Base-by-base conservation (phyloP, 371 early-diverging fungal genomes). In the Dinochytrium kinnereticum region DNA sequence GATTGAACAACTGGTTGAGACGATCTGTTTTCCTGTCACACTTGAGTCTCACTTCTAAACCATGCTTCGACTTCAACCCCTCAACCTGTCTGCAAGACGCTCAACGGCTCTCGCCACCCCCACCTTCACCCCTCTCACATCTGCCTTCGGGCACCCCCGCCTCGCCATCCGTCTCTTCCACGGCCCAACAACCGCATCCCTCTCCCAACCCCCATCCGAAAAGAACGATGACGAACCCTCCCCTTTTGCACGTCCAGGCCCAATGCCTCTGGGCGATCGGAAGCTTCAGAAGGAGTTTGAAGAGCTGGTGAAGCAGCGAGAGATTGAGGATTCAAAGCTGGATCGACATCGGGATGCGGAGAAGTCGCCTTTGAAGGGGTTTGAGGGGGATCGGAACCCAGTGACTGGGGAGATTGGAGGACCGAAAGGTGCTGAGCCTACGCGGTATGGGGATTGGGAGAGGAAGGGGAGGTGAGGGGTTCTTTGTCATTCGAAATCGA, bases 381-480 rank as follows among this genome's bases (percentile, higher is more conserved):
- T 91, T 76, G 87, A 89, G 71, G 92, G 92, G 55, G 88, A 92
- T 69, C 87, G 88, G 44, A 95, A 95, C 74, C 94, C 93, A 1
- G 74, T 78, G 15, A 95, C 95, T 30, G 93, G 93, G 19, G 94
- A 95, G 80, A 83, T 91, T 37, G 89, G 59, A 59, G 95, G 95
- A 0, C 95, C 95, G 0, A 92, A 89, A 71, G 90, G 92, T 24
- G 74, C 78, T 17, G 94, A 95, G 68, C 96, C 96, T 26, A 90
- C 94, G 44, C 88, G 91, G 44, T 94, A 92, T 72, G 93, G 93
- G 31, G 96, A 95, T 75, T 95, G 96, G 96, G 94, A 94, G 67
- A 87, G 91, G 76, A 92, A 92, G 51, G 93, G 95, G 24, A 55
- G 77, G 64, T 74, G 34, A 61, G 10, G 19, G 44, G 19, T 13